Evolutionary conservation across 768 basidiomycete species (phyloP).

Genomic region (Gloeophyllum trabeum): DNA sequence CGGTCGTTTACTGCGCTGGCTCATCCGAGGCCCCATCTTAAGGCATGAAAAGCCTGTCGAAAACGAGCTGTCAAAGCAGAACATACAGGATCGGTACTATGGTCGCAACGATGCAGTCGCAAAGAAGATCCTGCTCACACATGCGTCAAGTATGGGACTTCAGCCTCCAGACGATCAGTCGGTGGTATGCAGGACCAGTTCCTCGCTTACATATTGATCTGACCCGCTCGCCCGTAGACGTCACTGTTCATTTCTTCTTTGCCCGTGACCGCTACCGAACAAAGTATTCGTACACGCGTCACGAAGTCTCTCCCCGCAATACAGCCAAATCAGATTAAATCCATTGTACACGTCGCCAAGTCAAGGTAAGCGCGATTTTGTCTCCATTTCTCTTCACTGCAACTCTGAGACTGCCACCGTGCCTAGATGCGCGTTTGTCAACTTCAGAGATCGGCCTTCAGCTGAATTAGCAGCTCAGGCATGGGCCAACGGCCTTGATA

Average conservation of each 20-base stretch:
- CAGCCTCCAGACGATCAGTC: constrained; percentile 82
- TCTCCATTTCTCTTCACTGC: not conserved
- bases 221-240: constrained; percentile 35
- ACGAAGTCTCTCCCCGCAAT: constrained; percentile 54
- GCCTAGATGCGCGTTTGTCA: constrained; percentile 85
- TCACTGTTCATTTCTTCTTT: constrained; percentile 81
- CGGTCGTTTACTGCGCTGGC: not conserved
- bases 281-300: constrained; percentile 62
- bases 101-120: constrained; percentile 93
- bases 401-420: not conserved
- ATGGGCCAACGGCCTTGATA: constrained; percentile 85
- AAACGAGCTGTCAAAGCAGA: constrained; percentile 81
- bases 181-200: constrained; percentile 46
- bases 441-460: constrained; percentile 73
- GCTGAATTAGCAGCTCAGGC: constrained; percentile 85
- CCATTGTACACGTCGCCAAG: constrained; percentile 78
- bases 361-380: constrained; percentile 37
- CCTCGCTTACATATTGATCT: constrained; percentile 4
- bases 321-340: constrained; percentile 60
- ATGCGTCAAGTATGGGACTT: constrained; percentile 75
- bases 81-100: constrained; percentile 89
- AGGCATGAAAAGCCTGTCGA: constrained; percentile 86
- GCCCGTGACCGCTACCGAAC: constrained; percentile 58
- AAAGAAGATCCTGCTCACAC: constrained; percentile 70
- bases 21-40: not conserved